These are phyloP conservation scores for Neophaeococcomyces mojaviensis DNA, from an alignment of 2,329 filamentous ascomycete species.

Conservation along the genomic window DNA sequence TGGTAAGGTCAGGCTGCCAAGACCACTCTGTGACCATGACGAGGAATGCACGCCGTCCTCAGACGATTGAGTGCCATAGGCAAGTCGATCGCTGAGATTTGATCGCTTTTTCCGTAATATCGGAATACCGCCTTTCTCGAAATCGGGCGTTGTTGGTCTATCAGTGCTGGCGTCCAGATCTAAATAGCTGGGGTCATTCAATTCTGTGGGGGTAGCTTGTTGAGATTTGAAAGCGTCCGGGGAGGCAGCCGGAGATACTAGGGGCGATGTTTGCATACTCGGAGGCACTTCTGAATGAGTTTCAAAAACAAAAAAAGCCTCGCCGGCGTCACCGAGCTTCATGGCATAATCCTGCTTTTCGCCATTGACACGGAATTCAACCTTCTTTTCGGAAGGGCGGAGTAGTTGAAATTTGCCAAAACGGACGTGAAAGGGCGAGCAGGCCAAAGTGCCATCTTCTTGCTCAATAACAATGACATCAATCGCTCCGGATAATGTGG, in stretches of 20 bases:
- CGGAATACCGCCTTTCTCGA: constrained; percentile 8
- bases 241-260: constrained; percentile 82
- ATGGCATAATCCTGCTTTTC: constrained; percentile 88
- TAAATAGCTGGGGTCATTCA: constrained; percentile 45
- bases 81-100: constrained; percentile 1
- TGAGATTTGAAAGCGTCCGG: constrained; percentile 44
- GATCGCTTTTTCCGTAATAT: constrained; percentile 11
- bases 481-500: constrained; percentile 93
- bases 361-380: constrained; percentile 94
- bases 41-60: not conserved
- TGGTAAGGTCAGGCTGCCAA: not conserved
- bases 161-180: constrained; percentile 32
- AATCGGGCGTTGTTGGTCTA: constrained; percentile 15
- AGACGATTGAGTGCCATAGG: not conserved
- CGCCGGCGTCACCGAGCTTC: constrained; percentile 95
- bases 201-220: constrained; percentile 20
- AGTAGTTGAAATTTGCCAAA: constrained; percentile 97
- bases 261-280: constrained; percentile 84
- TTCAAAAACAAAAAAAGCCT: constrained; percentile 98
- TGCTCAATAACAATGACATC: constrained; percentile 98
- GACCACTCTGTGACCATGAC: not conserved
- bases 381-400: constrained; percentile 95
- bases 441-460: constrained; percentile 75
- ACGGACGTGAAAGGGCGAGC: constrained; percentile 95
- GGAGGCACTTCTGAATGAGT: constrained; percentile 88